Evolutionary conservation across 805 yeast species (phyloP), one percentile per base, ranked within the genome.

Genomic region (Saturnispora saitoi): DNA sequence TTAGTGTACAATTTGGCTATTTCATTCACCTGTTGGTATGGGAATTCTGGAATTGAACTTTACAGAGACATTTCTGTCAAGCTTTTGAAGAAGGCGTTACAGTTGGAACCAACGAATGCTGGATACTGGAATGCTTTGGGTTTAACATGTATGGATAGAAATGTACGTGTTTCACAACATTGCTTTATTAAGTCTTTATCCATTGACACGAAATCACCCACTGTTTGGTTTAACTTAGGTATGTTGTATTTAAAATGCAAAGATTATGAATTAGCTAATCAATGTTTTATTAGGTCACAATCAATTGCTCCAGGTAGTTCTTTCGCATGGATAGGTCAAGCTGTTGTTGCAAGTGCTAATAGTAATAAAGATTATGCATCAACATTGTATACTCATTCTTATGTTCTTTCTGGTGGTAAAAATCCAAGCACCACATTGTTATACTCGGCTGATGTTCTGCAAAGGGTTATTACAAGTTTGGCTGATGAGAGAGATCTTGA

Each of bases 91-190:
- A 75, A 71, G 39, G 83, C 96, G 0, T 79, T 90, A 48, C 80
- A 76, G 48, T 66, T 80, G 8, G 96, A 91, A 62, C 73, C 82
- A 4, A 76, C 74, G 49, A 85, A 83, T 53, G 70, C 83, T 1
- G 80, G 76, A 17, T 80, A 80, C 50, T 93, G 99, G 99, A 71
- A 78, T 47, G 82, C 86, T 0, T 70, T 91, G 28, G 99, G 98
- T 12, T 75, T 83, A 49, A 84, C 89, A 0, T 77, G 87, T 7
- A 72, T 81, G 48, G 67, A 78, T 3, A 64, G 71, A 4, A 84
- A 80, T 54, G 81, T 91, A 0, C 74, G 76, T 43, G 84, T 87
- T 6, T 72, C 97, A 0, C 99, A 93, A 65, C 99, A 93, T 66
- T 88, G 96, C 62, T 87, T 86, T 57, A 85, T 93, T 56, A 83